Percentiles rank a stretch among this genome's conserved stretches.
Evolutionary conservation across 75 land plant genomes (phyloP).

Genomic region (Cunninghamia lanceolata): DNA sequence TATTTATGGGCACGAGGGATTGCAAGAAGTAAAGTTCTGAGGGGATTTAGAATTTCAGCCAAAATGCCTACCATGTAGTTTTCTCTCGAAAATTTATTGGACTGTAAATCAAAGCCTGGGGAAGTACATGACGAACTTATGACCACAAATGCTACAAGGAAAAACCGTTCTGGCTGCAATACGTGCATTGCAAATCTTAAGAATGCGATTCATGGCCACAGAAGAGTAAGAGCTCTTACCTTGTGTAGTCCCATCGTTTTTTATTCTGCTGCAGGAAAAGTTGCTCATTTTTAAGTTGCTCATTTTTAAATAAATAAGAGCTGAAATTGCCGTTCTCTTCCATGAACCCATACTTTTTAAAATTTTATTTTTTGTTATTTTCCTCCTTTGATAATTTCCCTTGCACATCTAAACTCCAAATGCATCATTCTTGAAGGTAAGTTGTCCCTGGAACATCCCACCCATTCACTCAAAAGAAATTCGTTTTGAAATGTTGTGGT

Average conservation of each 20-base stretch:
- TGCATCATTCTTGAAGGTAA: not conserved
- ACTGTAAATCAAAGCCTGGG: constrained; percentile 54
- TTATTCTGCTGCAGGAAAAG: constrained; percentile 75
- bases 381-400: not conserved
- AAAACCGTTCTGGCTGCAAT: constrained; percentile 75
- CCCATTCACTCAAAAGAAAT: not conserved
- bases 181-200: constrained; percentile 82
- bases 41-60: not conserved
- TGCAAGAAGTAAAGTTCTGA: not conserved
- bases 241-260: constrained; percentile 61
- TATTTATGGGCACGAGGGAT: not conserved
- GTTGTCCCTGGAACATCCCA: not conserved
- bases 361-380: not conserved
- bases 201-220: constrained; percentile 82
- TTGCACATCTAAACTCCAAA: not conserved
- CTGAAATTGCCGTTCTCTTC: constrained; percentile 34
- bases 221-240: constrained; percentile 48
- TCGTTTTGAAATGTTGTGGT: too few species aligned
- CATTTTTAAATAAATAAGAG: constrained; percentile 68
- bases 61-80: constrained; percentile 69
- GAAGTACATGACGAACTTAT: constrained; percentile 64
- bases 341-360: not conserved
- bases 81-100: constrained; percentile 52
- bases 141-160: constrained; percentile 44
- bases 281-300: too few species aligned